Percentiles rank a stretch among this genome's conserved stretches.
These are phyloP conservation scores for Pholiota conissans DNA, from an alignment of 768 basidiomycete genomes.

Conservation along the genomic window DNA sequence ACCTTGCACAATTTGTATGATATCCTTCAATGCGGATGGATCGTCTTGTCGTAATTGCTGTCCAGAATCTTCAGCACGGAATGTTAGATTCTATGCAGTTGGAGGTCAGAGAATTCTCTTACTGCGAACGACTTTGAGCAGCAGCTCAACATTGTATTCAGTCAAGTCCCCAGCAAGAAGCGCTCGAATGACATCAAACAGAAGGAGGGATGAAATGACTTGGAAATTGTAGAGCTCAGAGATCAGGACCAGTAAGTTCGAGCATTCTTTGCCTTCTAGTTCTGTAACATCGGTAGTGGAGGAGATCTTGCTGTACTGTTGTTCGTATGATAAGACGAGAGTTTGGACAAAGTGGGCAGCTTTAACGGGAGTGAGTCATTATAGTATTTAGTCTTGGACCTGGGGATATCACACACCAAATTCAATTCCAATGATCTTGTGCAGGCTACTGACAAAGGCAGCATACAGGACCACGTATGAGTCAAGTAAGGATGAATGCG, in stretches of 20 bases:
- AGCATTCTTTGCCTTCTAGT: conserved; percentile 77
- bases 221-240: conserved; percentile 97
- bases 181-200: conserved; percentile 86
- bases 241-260: conserved; percentile 84
- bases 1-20: conserved; percentile 77
- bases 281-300: conserved; percentile 21
- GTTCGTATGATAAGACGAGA: conserved; percentile 67
- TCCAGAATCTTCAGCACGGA: conserved; percentile 69
- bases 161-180: conserved; percentile 64
- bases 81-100: too few relatives aligned
- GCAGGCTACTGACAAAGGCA: conserved; percentile 77
- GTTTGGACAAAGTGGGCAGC: conserved; percentile 84
- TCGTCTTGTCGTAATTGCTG: conserved; percentile 90
- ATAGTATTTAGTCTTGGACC: not conserved
- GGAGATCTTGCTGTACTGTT: conserved; percentile 35
- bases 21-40: conserved; percentile 89
- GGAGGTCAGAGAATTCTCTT: conserved; percentile 24
- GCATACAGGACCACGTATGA: conserved; percentile 90
- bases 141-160: conserved; percentile 83
- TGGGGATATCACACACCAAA: conserved; percentile 60
- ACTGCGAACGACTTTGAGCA: conserved; percentile 87
- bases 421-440: conserved; percentile 82
- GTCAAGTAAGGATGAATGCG: conserved; percentile 80
- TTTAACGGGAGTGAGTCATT: conserved; percentile 24
- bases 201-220: conserved; percentile 83